Percentiles rank a stretch among this genome's conserved stretches.
phyloP scores from a whole-genome alignment of 495 filamentous ascomycete species.

The Letharia lupina region DNA sequence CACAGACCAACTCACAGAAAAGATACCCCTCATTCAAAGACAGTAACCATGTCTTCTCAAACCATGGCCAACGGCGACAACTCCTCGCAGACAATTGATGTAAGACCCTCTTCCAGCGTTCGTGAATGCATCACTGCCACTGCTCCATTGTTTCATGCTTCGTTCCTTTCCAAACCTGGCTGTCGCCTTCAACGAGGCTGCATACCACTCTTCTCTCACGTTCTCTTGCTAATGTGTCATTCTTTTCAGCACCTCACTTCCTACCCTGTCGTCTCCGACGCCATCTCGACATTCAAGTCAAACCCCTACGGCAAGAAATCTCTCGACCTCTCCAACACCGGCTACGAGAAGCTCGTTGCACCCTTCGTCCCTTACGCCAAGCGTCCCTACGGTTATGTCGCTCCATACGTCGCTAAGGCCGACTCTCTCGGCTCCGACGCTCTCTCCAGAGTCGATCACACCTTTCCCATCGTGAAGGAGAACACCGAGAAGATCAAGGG shows the following conservation, averaged over 20 bases:
- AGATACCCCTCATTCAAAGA: not conserved
- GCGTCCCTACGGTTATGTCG: conserved; percentile 65
- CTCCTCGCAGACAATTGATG: conserved; percentile 13
- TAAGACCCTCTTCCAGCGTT: conserved; percentile 4
- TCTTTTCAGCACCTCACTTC: conserved; percentile 62
- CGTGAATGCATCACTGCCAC: not conserved
- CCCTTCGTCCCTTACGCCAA: conserved; percentile 71
- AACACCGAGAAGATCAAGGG: conserved; percentile 67
- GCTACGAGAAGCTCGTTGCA: conserved; percentile 57
- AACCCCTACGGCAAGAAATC: conserved; percentile 76
- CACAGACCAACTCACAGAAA: not conserved
- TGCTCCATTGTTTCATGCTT: conserved; percentile 1
- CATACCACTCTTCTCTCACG: not conserved
- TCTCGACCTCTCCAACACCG: conserved; percentile 57
- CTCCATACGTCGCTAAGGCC: conserved; percentile 73
- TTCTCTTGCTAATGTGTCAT: conserved; percentile 15
- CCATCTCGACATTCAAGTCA: conserved; percentile 65
- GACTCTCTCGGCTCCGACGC: conserved; percentile 71
- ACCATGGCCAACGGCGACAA: conserved; percentile 20
- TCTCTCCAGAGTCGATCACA: conserved; percentile 63
- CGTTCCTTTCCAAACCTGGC: not conserved
- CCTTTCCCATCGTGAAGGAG: conserved; percentile 83
- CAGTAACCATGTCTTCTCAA: conserved; percentile 15
- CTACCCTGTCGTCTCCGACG: conserved; percentile 78
- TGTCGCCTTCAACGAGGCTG: not conserved